A percentile compares a stretch with the other conserved stretches of the same genome.
Conservation (phyloP, 106 monocot genomes). For the Gastrodia elata region DNA sequence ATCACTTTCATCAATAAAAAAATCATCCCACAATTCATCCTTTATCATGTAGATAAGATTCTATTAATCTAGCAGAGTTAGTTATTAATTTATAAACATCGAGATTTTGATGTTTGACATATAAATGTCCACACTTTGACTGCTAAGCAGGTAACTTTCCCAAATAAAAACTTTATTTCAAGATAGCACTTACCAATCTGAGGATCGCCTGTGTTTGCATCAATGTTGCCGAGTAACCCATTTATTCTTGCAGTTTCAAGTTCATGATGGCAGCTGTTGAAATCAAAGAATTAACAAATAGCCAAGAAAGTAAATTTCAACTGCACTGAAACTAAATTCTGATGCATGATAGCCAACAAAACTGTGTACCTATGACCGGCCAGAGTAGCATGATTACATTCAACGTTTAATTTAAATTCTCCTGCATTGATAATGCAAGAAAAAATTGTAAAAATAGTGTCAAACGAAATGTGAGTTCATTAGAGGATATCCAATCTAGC, state of each 20-base stretch:
- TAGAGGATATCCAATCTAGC: no score
- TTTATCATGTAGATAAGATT: no score
- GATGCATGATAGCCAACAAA: not conserved
- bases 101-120: no score
- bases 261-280: constrained; percentile 82
- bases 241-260: constrained; percentile 98
- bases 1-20: no score
- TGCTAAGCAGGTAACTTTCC: no score
- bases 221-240: constrained; percentile 89
- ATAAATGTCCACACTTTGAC: no score
- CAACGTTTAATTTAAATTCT: constrained; percentile 93
- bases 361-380: constrained; percentile 76
- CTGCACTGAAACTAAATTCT: not conserved
- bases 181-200: constrained; percentile 57
- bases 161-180: no score
- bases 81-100: no score
- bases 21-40: no score
- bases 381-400: constrained; percentile 97
- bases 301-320: not conserved
- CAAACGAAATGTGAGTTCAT: not conserved
- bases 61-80: no score
- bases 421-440: constrained; percentile 31
- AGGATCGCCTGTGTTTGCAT: constrained; percentile 98
- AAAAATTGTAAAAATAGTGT: not conserved
- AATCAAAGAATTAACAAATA: not conserved